phyloP scores from a whole-genome alignment of 345 rosid genomes.

The Hibiscus syriacus region DNA sequence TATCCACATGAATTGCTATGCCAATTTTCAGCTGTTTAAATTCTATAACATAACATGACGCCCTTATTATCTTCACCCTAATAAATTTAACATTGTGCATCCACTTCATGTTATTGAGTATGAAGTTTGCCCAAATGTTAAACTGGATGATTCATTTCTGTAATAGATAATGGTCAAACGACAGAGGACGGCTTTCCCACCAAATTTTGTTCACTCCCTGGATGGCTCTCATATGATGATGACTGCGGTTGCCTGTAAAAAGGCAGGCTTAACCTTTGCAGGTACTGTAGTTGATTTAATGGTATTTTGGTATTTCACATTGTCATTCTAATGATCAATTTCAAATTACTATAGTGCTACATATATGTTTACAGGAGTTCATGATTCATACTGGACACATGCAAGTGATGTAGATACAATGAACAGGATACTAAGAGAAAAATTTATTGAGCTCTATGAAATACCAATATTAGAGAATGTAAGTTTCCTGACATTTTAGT shows the following conservation, averaged over 20 bases:
- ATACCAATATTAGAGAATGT: conserved; percentile 85
- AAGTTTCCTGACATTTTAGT: conserved; percentile 24
- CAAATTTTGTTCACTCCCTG: conserved; percentile 95
- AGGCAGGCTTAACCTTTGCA: conserved; percentile 81
- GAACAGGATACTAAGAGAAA: conserved; percentile 80
- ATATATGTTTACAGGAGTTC: conserved; percentile 65
- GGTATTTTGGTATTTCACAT: conserved; percentile 2
- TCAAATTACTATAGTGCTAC: conserved; percentile 11
- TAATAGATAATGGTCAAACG: conserved; percentile 67
- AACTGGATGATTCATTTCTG: too few species aligned
- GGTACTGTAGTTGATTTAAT: conserved; percentile 29
- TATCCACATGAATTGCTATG: not conserved
- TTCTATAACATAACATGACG: not conserved
- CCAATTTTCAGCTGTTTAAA: not conserved
- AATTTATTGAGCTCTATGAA: conserved; percentile 84
- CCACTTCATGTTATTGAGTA: not conserved
- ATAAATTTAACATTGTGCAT: not conserved
- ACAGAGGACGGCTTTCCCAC: conserved; percentile 95
- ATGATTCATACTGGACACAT: conserved; percentile 99
- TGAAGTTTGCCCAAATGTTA: not conserved
- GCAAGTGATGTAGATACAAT: conserved; percentile 90
- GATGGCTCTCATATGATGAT: conserved; percentile 99
- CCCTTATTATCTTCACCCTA: not conserved
- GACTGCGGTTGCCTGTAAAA: conserved; percentile 90
- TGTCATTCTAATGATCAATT: conserved; percentile 5